A percentile compares a stretch with the other conserved stretches of the same genome.
These are phyloP conservation scores for Blastobotrys malaysiensis DNA, from an alignment of 1,139 yeast species.

Conservation along the genomic window DNA sequence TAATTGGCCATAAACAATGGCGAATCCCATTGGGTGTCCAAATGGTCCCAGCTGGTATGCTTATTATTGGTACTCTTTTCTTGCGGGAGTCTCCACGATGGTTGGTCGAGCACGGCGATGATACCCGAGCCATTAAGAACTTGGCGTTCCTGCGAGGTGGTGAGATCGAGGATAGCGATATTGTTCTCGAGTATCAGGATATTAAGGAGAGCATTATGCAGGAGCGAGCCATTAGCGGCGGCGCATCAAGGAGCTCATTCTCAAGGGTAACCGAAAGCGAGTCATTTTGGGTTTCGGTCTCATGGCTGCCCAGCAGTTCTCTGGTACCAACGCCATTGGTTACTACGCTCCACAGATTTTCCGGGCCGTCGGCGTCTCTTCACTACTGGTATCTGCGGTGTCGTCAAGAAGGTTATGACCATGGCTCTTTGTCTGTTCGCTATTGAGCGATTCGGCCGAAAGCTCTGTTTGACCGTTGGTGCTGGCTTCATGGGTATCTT, in stretches of 20 bases:
- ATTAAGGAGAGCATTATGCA: constrained; percentile 11
- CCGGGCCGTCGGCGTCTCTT: constrained; percentile 36
- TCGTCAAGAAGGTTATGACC: constrained; percentile 20
- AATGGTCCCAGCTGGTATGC: constrained; percentile 40
- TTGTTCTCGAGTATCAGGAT: constrained; percentile 14
- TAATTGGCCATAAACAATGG: constrained; percentile 19
- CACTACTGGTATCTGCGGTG: constrained; percentile 24
- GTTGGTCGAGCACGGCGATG: constrained; percentile 29
- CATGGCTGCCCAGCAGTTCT: constrained; percentile 61
- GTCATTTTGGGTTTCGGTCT: constrained; percentile 14
- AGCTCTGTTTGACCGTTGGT: constrained; percentile 2
- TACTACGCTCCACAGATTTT: constrained; percentile 67
- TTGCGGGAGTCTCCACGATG: constrained; percentile 52
- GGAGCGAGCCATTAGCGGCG: constrained; percentile 13
- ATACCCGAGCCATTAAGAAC: constrained; percentile 10
- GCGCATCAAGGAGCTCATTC: constrained; percentile 11
- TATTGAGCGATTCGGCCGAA: constrained; percentile 8
- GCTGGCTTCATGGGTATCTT: constrained; percentile 9
- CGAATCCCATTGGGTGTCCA: constrained; percentile 35
- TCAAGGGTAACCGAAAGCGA: constrained; percentile 12
- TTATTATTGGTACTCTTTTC: constrained; percentile 43
- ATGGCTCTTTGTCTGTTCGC: constrained; percentile 2
- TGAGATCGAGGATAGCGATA: constrained; percentile 9
- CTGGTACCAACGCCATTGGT: constrained; percentile 64
- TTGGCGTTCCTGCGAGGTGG: constrained; percentile 11